Evolutionary conservation across 768 basidiomycete species (phyloP), one percentile per base, ranked within the genome.

Genomic region (Gelatoporia subvermispora): DNA sequence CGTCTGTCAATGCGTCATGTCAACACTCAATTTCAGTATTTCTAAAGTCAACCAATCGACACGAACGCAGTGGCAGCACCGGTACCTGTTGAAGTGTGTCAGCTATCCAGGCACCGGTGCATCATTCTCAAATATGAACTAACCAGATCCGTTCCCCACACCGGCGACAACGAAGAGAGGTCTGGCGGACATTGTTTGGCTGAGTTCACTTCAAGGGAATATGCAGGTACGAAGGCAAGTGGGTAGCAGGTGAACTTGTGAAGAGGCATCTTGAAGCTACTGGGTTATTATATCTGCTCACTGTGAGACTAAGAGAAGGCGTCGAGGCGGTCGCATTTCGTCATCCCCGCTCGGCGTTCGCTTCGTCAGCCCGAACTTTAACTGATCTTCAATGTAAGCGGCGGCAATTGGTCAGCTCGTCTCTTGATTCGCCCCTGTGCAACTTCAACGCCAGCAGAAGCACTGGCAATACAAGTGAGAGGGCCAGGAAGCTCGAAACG

Each of bases 151-250:
- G 38, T 66, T 69, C 1, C 73, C 73, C 15, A 73, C 49, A 22
- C 73, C 73, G 4, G 68, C 70, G 28, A 74, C 65, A 43, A 74
- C 63, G 42, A 71, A 57, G 51, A 74, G 60, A 13, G 71, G 69
- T 20, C 62, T 59, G 37, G 37, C 21, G 23, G 63, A 54, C 66
- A 68, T 66, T 34, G 9, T 55, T 5, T 31, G 28, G 28, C 28
- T 13, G 5, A 31, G 28, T 13, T 31, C 16, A 21, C 22, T 13
- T 45, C 11, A 5, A 28, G 17, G 4, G 25, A 45, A 17, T 8
- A 23, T 8, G 4, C 4, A 8, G 13, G 8, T 4, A 25, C 9
- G 5, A 45, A 18, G 28, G 13, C 28, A 13, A 13, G 13, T 20
- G 16, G 10, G 17, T n/a, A n/a, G n/a, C n/a, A n/a, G n/a, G n/a